Percentiles rank a stretch among this genome's conserved stretches.
Conservation (phyloP, 2,329 filamentous ascomycete species). For the Macrophomina pseudophaseolina region DNA sequence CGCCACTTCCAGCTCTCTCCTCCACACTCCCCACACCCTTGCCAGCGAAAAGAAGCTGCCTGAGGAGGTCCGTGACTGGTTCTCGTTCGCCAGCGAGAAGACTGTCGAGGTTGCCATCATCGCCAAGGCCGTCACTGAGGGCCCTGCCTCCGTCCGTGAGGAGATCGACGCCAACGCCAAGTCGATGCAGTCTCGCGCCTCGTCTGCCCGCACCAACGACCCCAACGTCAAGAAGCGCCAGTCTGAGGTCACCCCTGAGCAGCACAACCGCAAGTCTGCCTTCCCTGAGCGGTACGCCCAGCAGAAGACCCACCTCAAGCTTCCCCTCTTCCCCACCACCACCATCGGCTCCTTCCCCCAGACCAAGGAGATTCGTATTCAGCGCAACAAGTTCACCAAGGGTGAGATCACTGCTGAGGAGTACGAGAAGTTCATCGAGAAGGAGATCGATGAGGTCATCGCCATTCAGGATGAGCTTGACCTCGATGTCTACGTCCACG, state of each 20-base stretch:
- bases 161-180: conserved; percentile 97
- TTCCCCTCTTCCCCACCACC: conserved; percentile 97
- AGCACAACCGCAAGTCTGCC: conserved; percentile 91
- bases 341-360: conserved; percentile 99
- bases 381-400: conserved; percentile 99
- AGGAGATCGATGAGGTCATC: conserved; percentile 94
- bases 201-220: conserved; percentile 95
- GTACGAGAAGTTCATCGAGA: conserved; percentile 99
- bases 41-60: conserved; percentile 99
- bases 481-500: conserved; percentile 96
- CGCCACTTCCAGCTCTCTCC: conserved; percentile 94
- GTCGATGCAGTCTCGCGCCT: conserved; percentile 87
- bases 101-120: conserved; percentile 86
- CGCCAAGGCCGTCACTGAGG: conserved; percentile 95
- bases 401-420: conserved; percentile 88
- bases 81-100: conserved; percentile 98
- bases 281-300: conserved; percentile 85
- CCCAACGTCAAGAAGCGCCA: conserved; percentile 96
- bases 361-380: conserved; percentile 96
- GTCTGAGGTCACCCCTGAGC: conserved; percentile 77
- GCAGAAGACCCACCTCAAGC: conserved; percentile 90
- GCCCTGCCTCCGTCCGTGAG: conserved; percentile 81
- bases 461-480: conserved; percentile 98
- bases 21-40: conserved; percentile 98
- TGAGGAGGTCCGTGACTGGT: conserved; percentile 93